Base-by-base conservation (phyloP, 208 protist species). In the Phytomonas francai region DNA sequence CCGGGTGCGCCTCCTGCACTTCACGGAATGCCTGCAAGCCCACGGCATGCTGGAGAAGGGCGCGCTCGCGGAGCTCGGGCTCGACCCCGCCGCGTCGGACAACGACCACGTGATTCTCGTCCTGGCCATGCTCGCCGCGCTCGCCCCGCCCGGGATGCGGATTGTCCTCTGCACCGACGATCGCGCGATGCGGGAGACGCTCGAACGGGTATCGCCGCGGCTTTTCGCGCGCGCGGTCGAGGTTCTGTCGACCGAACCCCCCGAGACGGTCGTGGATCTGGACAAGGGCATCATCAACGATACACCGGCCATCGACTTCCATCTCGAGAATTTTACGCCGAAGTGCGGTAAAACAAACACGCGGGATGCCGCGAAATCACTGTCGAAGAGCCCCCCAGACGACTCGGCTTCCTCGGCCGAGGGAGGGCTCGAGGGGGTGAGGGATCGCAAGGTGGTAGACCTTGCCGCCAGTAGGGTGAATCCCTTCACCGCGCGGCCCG, bases 131-230 rank as follows among this genome's bases (percentile, higher is more conserved):
- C 60, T 93, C 56, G 74, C 83, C 49, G 73, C 81, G 28, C 65
- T 91, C 32, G 69, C 76, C 16, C 33, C 64, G 11, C 56, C 31
- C 1, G 36, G 25, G 1, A 42, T 79, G n/a, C 64, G 73, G 12
- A 72, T 95, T 19, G 63, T 87, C 12, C 65, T 91, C 22, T 92
- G 89, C 76, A 80, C 84, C 29, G 87, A 95, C 64, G 89, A 95
- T 68, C 29, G 65, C 34, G 27, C 57, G 29, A 65, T 89, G 42
- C 58, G 87, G 2, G 62, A 70, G 19, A 34, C 19, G 22, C 65
- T 84, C 6, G 70, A 58, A 51, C 0, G 27, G 29, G 42, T 59
- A 36, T 58, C 1, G 42, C 9, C 22, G 25, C 31, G 31, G 59
- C 70, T 87, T n/a, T 89, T 87, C 67, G 54, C 68, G 28, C 72